Conservation (phyloP, 208 protist species). For the Strigomonas oncopelti region DNA sequence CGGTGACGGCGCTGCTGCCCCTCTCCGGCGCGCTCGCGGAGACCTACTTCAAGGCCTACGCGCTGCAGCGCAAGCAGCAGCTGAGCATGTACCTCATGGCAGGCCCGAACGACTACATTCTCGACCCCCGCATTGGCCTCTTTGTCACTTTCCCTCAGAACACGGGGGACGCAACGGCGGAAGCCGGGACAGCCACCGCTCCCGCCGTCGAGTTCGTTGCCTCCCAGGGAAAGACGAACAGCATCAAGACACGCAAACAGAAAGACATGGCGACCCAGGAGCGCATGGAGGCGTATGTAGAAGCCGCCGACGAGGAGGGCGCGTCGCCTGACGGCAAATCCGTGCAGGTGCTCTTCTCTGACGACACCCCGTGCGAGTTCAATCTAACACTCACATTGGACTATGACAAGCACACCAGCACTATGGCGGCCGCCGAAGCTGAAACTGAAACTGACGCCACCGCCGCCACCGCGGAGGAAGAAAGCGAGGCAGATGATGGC, state of each 20-base stretch:
- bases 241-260: background rate
- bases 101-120: slow-evolving; percentile 52
- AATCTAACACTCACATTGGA: background rate
- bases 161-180: background rate
- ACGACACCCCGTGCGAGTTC: background rate
- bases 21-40: slow-evolving; percentile 52
- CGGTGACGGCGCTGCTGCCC: slow-evolving; percentile 35
- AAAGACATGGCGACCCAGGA: no score
- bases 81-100: slow-evolving; percentile 62
- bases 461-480: background rate
- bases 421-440: background rate
- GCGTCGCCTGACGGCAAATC: background rate
- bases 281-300: no score
- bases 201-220: background rate
- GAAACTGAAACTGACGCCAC: background rate
- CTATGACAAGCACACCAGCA: background rate
- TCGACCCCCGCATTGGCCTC: slow-evolving; percentile 48
- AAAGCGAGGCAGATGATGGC: background rate
- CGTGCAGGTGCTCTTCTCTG: background rate
- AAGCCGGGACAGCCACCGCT: slow-evolving; percentile 7
- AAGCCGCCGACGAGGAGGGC: background rate
- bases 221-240: background rate
- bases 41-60: slow-evolving; percentile 62
- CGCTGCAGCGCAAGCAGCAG: slow-evolving; percentile 43
- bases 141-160: slow-evolving; percentile 29